Conservation (phyloP, 1,284 basidiomycete species). For the Wolfiporia cocos region DNA sequence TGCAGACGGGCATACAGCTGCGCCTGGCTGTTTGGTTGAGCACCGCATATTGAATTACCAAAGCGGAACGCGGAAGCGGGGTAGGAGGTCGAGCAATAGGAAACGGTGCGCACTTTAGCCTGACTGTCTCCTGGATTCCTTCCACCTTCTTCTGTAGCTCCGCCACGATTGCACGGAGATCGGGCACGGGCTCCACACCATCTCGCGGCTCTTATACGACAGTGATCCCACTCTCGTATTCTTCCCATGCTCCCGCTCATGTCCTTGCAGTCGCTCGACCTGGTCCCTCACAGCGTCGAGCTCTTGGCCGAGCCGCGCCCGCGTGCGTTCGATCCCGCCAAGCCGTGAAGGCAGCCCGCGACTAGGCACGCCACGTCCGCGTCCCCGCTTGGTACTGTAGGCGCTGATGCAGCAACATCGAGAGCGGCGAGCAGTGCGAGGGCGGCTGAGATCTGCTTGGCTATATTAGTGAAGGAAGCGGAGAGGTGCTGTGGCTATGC, state of each 20-base stretch:
- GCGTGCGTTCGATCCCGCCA: conserved; percentile 25
- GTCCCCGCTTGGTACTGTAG: neutral
- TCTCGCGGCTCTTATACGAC: conserved; percentile 11
- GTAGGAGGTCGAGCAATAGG: no score
- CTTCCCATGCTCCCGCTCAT: conserved; percentile 4
- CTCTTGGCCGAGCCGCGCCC: conserved; percentile 23
- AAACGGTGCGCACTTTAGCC: conserved; percentile 27
- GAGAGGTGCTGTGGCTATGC: conserved; percentile 26
- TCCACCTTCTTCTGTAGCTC: conserved; percentile 28
- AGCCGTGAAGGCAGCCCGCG: conserved; percentile 20
- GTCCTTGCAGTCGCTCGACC: conserved; percentile 12
- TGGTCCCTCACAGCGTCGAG: conserved; percentile 22
- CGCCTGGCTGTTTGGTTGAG: no score
- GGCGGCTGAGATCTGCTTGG: conserved; percentile 34
- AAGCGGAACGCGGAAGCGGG: no score
- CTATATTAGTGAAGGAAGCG: conserved; percentile 33
- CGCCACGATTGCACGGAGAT: conserved; percentile 13
- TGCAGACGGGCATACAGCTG: conserved; percentile 30
- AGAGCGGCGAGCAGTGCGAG: conserved; percentile 31
- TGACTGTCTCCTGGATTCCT: conserved; percentile 24
- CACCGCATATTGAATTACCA: no score
- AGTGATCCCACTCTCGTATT: no score
- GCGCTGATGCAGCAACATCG: conserved; percentile 10
- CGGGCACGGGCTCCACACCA: conserved; percentile 3
- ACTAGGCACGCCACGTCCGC: conserved; percentile 4